These are phyloP conservation scores for Punctularia strigosozonata DNA, from an alignment of 768 basidiomycete genomes.

Conservation along the genomic window DNA sequence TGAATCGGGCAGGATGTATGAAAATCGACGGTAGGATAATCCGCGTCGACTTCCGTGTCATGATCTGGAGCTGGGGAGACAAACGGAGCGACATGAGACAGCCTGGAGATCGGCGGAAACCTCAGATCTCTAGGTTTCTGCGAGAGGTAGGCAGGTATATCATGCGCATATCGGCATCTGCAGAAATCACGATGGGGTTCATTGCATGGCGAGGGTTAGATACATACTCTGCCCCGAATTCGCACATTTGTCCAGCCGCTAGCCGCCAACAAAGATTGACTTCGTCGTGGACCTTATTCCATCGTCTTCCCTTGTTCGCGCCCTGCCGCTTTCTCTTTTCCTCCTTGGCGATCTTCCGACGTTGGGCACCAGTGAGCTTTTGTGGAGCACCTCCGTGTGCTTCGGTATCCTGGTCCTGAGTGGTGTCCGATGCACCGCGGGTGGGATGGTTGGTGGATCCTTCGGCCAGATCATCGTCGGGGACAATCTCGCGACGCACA, in stretches of 20 bases:
- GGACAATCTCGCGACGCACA: conserved; percentile 11
- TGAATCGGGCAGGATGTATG: conserved; percentile 56
- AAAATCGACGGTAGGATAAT: conserved; percentile 31
- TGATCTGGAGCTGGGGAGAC: conserved; percentile 17
- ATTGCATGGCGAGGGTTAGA: not conserved
- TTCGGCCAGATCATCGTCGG: conserved; percentile 56
- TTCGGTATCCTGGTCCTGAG: conserved; percentile 4
- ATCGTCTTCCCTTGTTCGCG: conserved; percentile 74
- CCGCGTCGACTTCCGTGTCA: conserved; percentile 16
- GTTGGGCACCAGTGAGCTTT: conserved; percentile 23
- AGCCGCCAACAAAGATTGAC: conserved; percentile 75
- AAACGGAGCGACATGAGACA: conserved; percentile 41
- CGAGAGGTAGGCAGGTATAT: conserved; percentile 62
- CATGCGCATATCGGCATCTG: conserved; percentile 76
- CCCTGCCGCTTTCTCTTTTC: conserved; percentile 68
- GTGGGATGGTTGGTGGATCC: conserved; percentile 30
- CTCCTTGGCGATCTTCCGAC: conserved; percentile 41
- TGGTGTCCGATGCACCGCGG: conserved; percentile 7
- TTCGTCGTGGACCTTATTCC: conserved; percentile 68
- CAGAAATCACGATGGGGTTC: not conserved
- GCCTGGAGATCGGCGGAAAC: conserved; percentile 33
- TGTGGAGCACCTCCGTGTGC: conserved; percentile 14
- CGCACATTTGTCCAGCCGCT: conserved; percentile 60
- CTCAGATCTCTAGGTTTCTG: conserved; percentile 66
- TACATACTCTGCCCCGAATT: conserved; percentile 54